These are phyloP conservation scores for Taxillus chinensis DNA, from an alignment of 164 flowering plant genomes.

Conservation along the genomic window DNA sequence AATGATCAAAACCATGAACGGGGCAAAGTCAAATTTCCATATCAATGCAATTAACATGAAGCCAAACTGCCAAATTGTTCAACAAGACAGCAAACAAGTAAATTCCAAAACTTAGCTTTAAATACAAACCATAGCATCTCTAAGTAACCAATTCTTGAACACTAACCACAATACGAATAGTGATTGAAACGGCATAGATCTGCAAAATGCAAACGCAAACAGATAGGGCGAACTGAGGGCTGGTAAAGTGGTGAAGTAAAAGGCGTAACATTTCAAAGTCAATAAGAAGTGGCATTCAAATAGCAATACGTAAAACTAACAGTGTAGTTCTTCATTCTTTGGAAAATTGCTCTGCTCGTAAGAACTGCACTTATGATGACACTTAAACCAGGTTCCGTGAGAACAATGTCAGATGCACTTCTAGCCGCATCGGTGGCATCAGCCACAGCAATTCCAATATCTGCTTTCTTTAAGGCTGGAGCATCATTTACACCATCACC, in stretches of 20 bases:
- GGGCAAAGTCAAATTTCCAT: too few relatives aligned
- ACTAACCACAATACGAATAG: constrained; percentile 48
- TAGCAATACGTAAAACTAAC: constrained; percentile 18
- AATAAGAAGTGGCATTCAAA: too few relatives aligned
- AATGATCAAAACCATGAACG: constrained; percentile 47
- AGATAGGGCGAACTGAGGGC: neutral
- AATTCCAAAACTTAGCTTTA: too few relatives aligned
- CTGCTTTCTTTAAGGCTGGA: constrained; percentile 43
- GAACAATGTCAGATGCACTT: constrained; percentile 45
- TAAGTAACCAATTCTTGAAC: too few relatives aligned
- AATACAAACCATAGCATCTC: too few relatives aligned
- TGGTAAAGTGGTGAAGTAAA: too few relatives aligned
- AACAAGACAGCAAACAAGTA: too few relatives aligned
- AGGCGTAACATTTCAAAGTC: neutral
- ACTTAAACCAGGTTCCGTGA: constrained; percentile 42
- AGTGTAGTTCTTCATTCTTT: constrained; percentile 49
- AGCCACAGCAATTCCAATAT: constrained; percentile 46
- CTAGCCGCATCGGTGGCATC: constrained; percentile 51
- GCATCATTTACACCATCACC: constrained; percentile 53
- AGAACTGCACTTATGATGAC: constrained; percentile 49
- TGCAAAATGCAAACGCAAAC: constrained; percentile 11
- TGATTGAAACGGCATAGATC: constrained; percentile 49
- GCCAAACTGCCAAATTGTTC: constrained; percentile 28
- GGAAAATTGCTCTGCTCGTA: constrained; percentile 50
- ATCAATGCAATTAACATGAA: constrained; percentile 45